Percentiles rank a stretch among this genome's conserved stretches.
These are phyloP conservation scores for Chionographis japonica DNA, from an alignment of 106 monocot genomes.

Conservation along the genomic window DNA sequence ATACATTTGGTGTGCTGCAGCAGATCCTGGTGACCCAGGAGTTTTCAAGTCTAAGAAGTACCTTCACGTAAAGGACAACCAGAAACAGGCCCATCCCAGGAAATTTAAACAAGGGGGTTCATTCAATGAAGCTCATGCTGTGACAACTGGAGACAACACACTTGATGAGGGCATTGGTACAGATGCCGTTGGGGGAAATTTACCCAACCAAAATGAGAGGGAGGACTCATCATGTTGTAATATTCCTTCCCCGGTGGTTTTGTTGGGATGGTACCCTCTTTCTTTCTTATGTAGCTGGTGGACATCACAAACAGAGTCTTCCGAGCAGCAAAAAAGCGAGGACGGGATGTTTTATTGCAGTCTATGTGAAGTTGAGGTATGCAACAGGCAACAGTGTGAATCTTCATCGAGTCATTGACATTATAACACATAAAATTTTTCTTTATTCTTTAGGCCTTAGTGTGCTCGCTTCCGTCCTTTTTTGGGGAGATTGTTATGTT, in stretches of 20 bases:
- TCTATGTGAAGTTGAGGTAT: slow-evolving; percentile 93
- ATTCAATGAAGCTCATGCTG: slow-evolving; percentile 18
- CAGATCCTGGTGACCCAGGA: slow-evolving; percentile 78
- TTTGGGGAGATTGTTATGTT: too few relatives aligned
- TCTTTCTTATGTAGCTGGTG: slow-evolving; percentile 18
- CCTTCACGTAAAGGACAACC: slow-evolving; percentile 21
- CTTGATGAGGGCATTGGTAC: slow-evolving; percentile 1
- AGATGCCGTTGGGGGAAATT: slow-evolving; percentile 10
- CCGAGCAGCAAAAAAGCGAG: slow-evolving; percentile 60
- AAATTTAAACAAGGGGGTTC: slow-evolving; percentile 24
- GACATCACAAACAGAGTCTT: slow-evolving; percentile 25
- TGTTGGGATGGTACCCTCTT: slow-evolving; percentile 40
- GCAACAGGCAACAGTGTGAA: background rate
- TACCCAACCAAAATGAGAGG: slow-evolving; percentile 15
- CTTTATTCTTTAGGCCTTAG: too few relatives aligned
- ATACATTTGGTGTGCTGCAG: slow-evolving; percentile 82
- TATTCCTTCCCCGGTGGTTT: slow-evolving; percentile 12
- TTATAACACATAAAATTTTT: too few relatives aligned
- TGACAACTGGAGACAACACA: slow-evolving; percentile 17
- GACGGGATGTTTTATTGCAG: slow-evolving; percentile 94
- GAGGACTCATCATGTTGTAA: slow-evolving; percentile 15
- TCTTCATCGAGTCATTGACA: too few relatives aligned
- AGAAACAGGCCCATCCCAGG: slow-evolving; percentile 13
- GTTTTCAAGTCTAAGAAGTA: slow-evolving; percentile 83
- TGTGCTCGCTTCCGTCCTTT: too few relatives aligned